These are phyloP conservation scores for Triangularia setosa DNA, from an alignment of 2,329 filamentous ascomycete species.

Conservation along the genomic window DNA sequence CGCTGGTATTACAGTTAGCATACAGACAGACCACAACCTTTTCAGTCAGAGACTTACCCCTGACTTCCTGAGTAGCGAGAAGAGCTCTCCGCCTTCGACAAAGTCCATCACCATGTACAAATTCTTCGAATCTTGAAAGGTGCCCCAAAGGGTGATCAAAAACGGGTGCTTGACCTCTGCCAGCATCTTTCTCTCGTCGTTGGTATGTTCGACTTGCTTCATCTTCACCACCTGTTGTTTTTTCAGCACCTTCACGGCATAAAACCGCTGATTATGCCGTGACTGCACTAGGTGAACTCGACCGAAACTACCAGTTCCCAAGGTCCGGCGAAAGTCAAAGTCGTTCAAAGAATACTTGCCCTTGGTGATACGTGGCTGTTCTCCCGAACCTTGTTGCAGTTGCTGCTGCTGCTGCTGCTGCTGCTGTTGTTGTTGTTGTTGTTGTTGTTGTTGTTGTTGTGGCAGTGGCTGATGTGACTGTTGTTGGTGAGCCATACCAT, in stretches of 20 bases:
- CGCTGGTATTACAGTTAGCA: conserved; percentile 54
- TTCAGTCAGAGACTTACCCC: conserved; percentile 52
- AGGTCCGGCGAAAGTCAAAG: conserved; percentile 83
- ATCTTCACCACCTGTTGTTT: conserved; percentile 99
- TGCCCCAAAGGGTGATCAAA: conserved; percentile 96
- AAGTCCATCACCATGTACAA: conserved; percentile 99
- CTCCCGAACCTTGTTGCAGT: neutral
- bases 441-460: conserved; percentile 19
- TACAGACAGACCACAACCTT: neutral
- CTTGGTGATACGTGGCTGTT: conserved; percentile 68
- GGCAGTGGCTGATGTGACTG: conserved; percentile 21
- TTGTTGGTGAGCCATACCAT: neutral
- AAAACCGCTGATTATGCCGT: conserved; percentile 96
- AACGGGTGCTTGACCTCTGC: conserved; percentile 97
- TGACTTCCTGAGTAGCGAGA: conserved; percentile 92
- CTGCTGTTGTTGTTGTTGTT: conserved; percentile 6
- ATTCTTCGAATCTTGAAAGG: conserved; percentile 92
- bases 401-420: neutral
- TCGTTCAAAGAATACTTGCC: conserved; percentile 94
- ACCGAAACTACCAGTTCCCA: conserved; percentile 96
- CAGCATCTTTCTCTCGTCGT: conserved; percentile 94
- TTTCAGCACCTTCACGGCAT: conserved; percentile 97
- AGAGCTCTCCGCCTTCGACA: conserved; percentile 95
- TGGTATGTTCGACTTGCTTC: conserved; percentile 99
- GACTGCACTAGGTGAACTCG: conserved; percentile 95